Evolutionary conservation across 306 rosid species (phyloP), one percentile per base, ranked within the genome.

Genomic region (Clitoria ternatea): DNA sequence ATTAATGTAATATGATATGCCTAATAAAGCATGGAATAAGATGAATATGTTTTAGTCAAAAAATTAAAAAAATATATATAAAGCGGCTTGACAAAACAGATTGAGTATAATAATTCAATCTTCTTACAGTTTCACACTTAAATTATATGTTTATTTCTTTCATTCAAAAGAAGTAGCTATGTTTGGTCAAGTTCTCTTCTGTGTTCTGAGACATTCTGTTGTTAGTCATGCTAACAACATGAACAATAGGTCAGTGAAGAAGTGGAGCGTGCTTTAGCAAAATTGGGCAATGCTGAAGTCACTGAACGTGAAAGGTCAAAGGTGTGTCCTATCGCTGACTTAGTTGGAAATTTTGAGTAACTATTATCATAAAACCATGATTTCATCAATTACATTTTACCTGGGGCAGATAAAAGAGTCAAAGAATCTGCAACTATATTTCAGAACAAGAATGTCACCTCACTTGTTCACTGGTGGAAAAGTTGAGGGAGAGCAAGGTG

Each of bases 401-500:
- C 20, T 60, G 12, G 50, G 18, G 49, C 80, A 88, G 93, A 55
- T 70, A n/a, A n/a, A n/a, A 2, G 83, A 61, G 64, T 69, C 68
- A 59, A 83, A 40, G 75, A 61, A 32, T 42, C 72, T 88, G 68
- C 88, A 88, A 59, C 88, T 88, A 47, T 88, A 77, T 20, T 81
- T 88, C 69, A 79, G 77, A 30, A 85, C 93, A 29, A 85, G 83
- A 74, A 88, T 88, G 93, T 90, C 93, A 0, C 90, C 88, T 52
- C 86, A 85, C 78, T 70, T 88, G 50, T 88, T 88, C 70, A 83
- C 93, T n/a, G 88, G 93, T 0, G 93, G 88, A 22, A 83, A 81
- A 80, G 86, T 88, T 37, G 90, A 81, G 20, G 93, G 93, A 63
- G 93, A 83, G 82, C 90, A 83, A 74, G 90, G 90, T 19, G 82